Base-by-base conservation (phyloP, 176 grass and related monocot species). In the Phragmites australis region DNA sequence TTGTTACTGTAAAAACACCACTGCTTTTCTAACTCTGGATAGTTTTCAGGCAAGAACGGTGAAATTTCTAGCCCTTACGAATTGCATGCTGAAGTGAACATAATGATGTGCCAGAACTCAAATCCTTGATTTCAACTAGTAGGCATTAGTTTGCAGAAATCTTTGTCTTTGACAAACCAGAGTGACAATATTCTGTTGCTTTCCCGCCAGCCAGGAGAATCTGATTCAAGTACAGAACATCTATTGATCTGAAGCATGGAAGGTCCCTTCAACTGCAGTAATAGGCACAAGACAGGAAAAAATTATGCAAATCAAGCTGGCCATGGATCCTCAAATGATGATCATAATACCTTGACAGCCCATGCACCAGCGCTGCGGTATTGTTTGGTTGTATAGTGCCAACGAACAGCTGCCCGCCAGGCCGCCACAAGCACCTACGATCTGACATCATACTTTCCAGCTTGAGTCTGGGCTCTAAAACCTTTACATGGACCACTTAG, bases 381-480 rank as follows among this genome's bases (percentile, higher is more conserved):
- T 46, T 29, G n/a, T 29, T 25, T n/a, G 21, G 1, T 30, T 59
- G 32, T 14, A 11, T 31, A 51, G 79, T 29, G 19, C 21, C 34
- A 18, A 18, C 5, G 41, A 47, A 50, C 22, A 58, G 8, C 40
- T 13, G 41, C 46, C 34, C 17, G 71, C 53, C 41, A 59, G 41
- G 39, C 34, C 17, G 71, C 53, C 41, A 59, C 3, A 34, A 54
- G 42, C 47, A 79, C 30, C 77, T 94, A 94, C 1, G 93, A 91
- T 81, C 95, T 85, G 77, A 94, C 83, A 86, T 94, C 92, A 76
- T 94, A 98, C 64, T 92, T 86, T 64, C 92, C 95, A 54, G 95
- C 88, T 85, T 90, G 90, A 72, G 95, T 98, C 45, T 89, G 88
- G 18, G 95, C 92, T 59, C 95, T 88, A n/a, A 98, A 98, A 58